phyloP scores from a whole-genome alignment of 192 early-diverging fungal genomes.

The Linnemannia elongata region DNA sequence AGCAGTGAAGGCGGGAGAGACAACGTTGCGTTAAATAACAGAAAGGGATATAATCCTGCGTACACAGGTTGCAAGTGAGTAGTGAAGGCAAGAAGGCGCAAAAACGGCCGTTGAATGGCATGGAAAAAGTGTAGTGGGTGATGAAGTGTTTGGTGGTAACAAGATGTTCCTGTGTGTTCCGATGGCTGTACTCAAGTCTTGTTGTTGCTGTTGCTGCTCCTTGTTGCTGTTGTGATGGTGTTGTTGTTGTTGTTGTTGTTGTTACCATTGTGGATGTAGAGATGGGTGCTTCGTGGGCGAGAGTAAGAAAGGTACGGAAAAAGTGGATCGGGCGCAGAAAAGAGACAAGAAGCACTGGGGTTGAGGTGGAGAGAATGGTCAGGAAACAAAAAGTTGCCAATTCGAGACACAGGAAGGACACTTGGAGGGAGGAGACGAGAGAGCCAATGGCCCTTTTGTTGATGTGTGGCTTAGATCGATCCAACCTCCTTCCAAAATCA shows the following conservation, averaged over 20 bases:
- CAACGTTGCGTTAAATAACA: neutral
- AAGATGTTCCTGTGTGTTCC: neutral
- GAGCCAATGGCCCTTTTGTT: constrained; percentile 7
- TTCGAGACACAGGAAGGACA: neutral
- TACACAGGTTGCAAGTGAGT: no score
- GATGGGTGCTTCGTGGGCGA: neutral
- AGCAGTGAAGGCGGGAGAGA: neutral
- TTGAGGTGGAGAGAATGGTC: neutral
- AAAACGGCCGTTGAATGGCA: no score
- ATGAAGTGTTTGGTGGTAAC: neutral
- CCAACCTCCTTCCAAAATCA: neutral
- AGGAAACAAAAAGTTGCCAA: neutral
- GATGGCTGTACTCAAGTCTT: no score
- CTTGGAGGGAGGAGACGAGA: neutral
- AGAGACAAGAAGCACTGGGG: constrained; percentile 1
- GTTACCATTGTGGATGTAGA: neutral
- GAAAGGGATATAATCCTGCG: neutral
- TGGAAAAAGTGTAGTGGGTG: no score
- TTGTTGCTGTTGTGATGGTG: no score
- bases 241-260: neutral
- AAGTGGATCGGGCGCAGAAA: neutral
- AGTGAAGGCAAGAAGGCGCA: neutral
- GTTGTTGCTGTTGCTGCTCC: no score
- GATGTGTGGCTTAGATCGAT: constrained; percentile 20
- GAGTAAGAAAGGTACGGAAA: neutral